A percentile compares a stretch with the other conserved stretches of the same genome.
Conservation (phyloP, 1,284 basidiomycete genomes). For the Naganishia sp. region DNA sequence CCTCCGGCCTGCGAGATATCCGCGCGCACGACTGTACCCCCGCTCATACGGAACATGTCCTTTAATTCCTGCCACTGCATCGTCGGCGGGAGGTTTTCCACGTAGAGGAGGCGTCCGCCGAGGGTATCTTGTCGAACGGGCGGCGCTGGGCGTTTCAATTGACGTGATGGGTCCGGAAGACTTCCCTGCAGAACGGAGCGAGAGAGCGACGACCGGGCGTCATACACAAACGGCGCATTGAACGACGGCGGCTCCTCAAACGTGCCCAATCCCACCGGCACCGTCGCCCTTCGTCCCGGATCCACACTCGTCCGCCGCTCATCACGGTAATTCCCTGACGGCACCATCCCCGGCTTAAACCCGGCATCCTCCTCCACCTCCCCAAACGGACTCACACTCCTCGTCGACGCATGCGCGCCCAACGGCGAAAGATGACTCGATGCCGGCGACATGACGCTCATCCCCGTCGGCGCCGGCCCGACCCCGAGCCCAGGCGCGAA, state of each 20-base stretch:
- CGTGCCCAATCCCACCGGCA: neutral
- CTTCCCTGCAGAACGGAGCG: conserved; percentile 17
- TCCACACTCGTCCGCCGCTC: neutral
- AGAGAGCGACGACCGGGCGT: conserved; percentile 17
- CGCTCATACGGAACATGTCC: conserved; percentile 84
- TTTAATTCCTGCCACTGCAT: conserved; percentile 98
- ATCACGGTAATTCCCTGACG: neutral
- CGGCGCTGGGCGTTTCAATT: conserved; percentile 11
- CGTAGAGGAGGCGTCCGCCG: conserved; percentile 64
- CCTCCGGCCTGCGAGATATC: conserved; percentile 78
- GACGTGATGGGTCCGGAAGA: neutral
- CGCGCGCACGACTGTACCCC: conserved; percentile 74
- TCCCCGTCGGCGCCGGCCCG: conserved; percentile 8
- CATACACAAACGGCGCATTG: conserved; percentile 6
- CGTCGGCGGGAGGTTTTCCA: conserved; percentile 80
- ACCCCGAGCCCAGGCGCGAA: conserved; percentile 2
- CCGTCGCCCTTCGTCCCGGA: neutral
- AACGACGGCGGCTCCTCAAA: neutral
- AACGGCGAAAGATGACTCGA: neutral
- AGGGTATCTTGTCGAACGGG: conserved; percentile 38
- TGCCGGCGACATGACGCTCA: neutral
- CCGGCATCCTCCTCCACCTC: neutral
- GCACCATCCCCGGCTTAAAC: neutral
- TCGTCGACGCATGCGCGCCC: neutral
- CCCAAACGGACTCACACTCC: conserved; percentile 19